Base-by-base conservation (phyloP, 495 filamentous ascomycete genomes). In the Aspergillus bertholletiae region DNA sequence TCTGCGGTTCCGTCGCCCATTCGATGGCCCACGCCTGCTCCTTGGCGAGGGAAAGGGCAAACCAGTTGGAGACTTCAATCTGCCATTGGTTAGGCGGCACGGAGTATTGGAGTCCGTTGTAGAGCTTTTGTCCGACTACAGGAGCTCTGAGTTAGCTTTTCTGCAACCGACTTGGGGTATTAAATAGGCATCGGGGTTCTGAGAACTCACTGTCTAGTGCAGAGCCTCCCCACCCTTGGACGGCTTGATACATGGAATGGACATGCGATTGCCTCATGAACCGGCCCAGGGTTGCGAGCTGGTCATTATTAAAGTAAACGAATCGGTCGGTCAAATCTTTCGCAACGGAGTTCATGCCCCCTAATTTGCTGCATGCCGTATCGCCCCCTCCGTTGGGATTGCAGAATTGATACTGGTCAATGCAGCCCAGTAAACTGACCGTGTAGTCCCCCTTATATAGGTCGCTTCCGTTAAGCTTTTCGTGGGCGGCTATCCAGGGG, bases 81-180 rank as follows among this genome's bases (percentile, higher is more conserved):
- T 61, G 57, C 69, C 69, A 74, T 52, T 74, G 70, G 40, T 55
- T 66, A 1, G 59, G 32, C 0, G 67, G 69, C 9, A 68, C 46
- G 7, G 17, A 28, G n/a, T 55, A 58, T 23, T 47, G 43, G 12
- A 57, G 6, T 5, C 27, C 49, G 23, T 21, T 23, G 40, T 45
- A 56, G 9, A 37, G 34, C 34, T 37, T 37, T n/a, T n/a, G 13
- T 15, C 15, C 47, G 20, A 34, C 30, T 49, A 20, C n/a, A 11
- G n/a, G 9, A 49, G 28, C 17, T 22, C 17, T 2, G 18, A n/a
- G 28, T 34, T 8, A 9, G 47, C 23, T 17, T 49, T 18, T 17
- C 3, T n/a, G 47, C 26, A 28, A 26, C 8, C 4, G 4, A 27
- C 22, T n/a, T n/a, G n/a, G 24, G 11, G 11, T 11, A 17, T 5